Percentiles rank a stretch among this genome's conserved stretches.
Conservation (phyloP, 768 basidiomycete species). For the Dacryopinax primogenitus region DNA sequence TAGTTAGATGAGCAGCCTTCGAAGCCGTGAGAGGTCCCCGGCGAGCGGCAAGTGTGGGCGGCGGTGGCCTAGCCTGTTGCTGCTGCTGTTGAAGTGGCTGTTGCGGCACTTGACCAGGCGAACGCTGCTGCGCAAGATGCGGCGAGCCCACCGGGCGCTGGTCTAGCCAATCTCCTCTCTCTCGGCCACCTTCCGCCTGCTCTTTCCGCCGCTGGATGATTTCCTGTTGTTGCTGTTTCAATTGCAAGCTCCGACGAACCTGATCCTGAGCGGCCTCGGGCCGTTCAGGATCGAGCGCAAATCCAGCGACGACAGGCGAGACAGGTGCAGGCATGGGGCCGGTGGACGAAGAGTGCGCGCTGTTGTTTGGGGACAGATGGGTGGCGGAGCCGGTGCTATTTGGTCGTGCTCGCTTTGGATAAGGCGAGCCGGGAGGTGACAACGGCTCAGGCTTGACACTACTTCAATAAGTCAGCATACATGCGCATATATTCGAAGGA, state of each 20-base stretch:
- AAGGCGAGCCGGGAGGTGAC: neutral
- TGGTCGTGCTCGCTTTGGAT: neutral
- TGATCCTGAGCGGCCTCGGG: neutral
- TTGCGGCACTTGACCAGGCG: neutral
- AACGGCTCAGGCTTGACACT: neutral
- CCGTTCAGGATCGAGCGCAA: neutral
- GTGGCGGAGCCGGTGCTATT: neutral
- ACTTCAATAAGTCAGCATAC: neutral
- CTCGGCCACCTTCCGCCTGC: neutral
- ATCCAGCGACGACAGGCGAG: neutral
- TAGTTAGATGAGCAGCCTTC: neutral
- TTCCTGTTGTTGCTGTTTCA: constrained; percentile 1
- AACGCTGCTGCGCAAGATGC: neutral
- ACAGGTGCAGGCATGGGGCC: neutral
- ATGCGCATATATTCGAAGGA: neutral
- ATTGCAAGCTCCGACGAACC: neutral
- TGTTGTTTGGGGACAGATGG: constrained; percentile 1
- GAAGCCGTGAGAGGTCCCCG: constrained; percentile 4
- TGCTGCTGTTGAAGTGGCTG: neutral
- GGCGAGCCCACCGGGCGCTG: neutral
- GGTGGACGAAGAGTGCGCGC: neutral
- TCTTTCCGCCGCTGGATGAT: constrained; percentile 2
- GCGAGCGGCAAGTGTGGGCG: neutral
- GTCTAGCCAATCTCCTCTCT: neutral
- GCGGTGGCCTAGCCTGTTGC: neutral